A percentile compares a stretch with the other conserved stretches of the same genome.
These are phyloP conservation scores for Aspergillus vadensis DNA, from an alignment of 2,329 filamentous ascomycete genomes.

Conservation along the genomic window DNA sequence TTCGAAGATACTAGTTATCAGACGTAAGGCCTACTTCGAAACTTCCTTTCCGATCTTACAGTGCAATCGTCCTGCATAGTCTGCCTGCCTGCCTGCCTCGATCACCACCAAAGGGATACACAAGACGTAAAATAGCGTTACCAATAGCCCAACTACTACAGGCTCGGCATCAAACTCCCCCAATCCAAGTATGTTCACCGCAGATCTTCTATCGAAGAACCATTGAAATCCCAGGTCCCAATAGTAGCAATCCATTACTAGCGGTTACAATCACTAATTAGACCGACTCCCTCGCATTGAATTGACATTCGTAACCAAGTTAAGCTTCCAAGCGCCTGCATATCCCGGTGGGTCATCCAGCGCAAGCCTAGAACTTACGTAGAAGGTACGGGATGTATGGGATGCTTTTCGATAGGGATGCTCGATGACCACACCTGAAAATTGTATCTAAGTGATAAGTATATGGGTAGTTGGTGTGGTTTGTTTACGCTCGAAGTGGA, in stretches of 20 bases:
- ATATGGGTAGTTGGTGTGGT: background rate
- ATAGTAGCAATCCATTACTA: background rate
- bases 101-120: background rate
- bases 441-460: background rate
- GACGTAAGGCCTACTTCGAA: too few relatives aligned
- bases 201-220: background rate
- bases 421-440: background rate
- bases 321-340: background rate
- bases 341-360: background rate
- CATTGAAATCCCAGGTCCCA: background rate
- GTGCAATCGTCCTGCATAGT: background rate
- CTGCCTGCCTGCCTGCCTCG: background rate
- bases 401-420: too few relatives aligned
- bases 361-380: background rate
- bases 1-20: too few relatives aligned
- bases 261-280: background rate
- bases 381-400: background rate
- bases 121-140: background rate
- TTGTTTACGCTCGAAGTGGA: constrained; percentile 25
- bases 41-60: too few relatives aligned
- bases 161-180: background rate
- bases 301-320: background rate
- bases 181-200: background rate
- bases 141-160: background rate
- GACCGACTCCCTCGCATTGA: too few relatives aligned